Conservation (phyloP, 371 early-diverging fungal species). For the Thermomucor indicae-seudaticae region DNA sequence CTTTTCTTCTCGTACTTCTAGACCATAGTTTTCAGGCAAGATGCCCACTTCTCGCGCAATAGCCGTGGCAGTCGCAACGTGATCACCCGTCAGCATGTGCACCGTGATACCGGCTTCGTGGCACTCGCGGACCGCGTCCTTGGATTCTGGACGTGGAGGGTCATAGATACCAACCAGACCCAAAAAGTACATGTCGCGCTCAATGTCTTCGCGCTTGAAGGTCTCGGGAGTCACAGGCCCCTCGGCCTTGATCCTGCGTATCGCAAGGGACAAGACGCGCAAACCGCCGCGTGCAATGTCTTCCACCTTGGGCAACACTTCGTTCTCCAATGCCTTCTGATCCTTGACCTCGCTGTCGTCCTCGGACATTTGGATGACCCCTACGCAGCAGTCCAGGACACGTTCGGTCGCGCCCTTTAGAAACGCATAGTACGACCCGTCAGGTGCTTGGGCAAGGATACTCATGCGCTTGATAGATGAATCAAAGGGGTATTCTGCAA, state of each 20-base stretch:
- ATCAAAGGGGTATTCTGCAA: conserved; percentile 82
- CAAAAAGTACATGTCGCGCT: conserved; percentile 75
- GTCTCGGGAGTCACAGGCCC: conserved; percentile 37
- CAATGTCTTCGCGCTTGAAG: conserved; percentile 59
- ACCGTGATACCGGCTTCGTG: conserved; percentile 91
- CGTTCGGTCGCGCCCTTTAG: conserved; percentile 80
- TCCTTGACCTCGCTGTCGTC: conserved; percentile 31
- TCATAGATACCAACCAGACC: conserved; percentile 96
- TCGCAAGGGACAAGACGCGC: conserved; percentile 50
- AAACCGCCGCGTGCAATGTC: conserved; percentile 66
- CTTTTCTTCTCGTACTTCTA: conserved; percentile 11
- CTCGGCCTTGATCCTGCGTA: conserved; percentile 50
- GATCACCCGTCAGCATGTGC: conserved; percentile 96
- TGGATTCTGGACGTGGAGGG: conserved; percentile 80
- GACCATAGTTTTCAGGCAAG: conserved; percentile 51
- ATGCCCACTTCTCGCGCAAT: conserved; percentile 92
- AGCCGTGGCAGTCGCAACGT: conserved; percentile 88
- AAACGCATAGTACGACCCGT: conserved; percentile 48
- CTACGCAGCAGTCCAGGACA: conserved; percentile 59
- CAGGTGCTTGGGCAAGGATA: conserved; percentile 64
- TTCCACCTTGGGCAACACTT: conserved; percentile 54
- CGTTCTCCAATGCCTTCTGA: conserved; percentile 38
- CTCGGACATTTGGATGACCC: conserved; percentile 40
- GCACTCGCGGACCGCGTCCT: conserved; percentile 80
- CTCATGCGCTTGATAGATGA: conserved; percentile 92